A percentile compares a stretch with the other conserved stretches of the same genome.
Evolutionary conservation across 352 stramenopile species (phyloP).

Genomic region (Globisporangium paddicum): DNA sequence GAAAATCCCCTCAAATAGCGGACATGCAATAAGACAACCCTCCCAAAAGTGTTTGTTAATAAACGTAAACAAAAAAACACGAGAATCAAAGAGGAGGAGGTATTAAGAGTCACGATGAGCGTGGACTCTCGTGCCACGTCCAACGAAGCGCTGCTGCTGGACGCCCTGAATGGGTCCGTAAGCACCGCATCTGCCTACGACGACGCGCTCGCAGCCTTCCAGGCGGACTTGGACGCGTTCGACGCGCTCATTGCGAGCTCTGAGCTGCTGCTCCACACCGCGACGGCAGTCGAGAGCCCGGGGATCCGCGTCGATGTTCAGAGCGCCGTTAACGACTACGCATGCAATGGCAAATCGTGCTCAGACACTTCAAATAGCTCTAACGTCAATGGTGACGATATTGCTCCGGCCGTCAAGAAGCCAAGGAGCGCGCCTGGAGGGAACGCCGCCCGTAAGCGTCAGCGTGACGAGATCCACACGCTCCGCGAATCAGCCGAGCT

Average conservation of each 20-base stretch:
- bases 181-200: no score
- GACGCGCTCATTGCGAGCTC: not conserved
- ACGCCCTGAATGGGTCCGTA: no score
- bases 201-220: conserved; percentile 1
- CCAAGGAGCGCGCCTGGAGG: conserved; percentile 1
- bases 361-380: not conserved
- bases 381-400: not conserved
- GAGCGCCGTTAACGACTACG: not conserved
- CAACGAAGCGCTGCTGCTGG: no score
- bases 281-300: no score
- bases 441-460: conserved; percentile 9
- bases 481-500: not conserved
- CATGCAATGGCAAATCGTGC: not conserved
- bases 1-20: no score
- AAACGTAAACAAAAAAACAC: no score
- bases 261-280: not conserved
- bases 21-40: no score
- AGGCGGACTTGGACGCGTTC: conserved; percentile 8
- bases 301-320: no score
- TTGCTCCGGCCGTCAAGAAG: not conserved
- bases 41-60: no score
- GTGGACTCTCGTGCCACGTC: no score
- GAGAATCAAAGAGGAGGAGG: no score
- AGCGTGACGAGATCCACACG: conserved; percentile 7
- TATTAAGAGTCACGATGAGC: no score